Base-by-base conservation (phyloP, 306 rosid species). In the Casuarina cunninghamiana region DNA sequence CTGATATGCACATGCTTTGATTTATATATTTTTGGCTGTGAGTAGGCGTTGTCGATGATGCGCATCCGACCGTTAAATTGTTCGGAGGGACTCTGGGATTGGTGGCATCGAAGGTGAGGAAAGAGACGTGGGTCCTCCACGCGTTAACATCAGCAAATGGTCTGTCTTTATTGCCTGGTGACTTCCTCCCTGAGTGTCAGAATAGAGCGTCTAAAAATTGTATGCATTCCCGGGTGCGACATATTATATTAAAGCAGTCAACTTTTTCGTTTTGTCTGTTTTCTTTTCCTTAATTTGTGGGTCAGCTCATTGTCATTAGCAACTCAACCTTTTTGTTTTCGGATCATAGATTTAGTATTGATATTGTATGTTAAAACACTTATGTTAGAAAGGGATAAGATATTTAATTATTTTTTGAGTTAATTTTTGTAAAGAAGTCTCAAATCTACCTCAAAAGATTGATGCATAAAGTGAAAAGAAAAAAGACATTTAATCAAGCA, bases 101-200 rank as follows among this genome's bases (percentile, higher is more conserved):
- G 63, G 45, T 62, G 12, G 67, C 13, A 62, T 6, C 4, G 66
- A 49, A 54, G 75, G 51, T 68, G 81, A 72, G 72, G 80, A 83
- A 84, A 75, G 86, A 69, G 75, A 71, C 58, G 51, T 66, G 82
- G 55, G 89, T 79, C 83, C 82, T 81, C 89, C 21, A 68, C 87
- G 69, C 79, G 76, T 79, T 78, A 66, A 39, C 11, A 65, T 42
- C 9, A 41, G 13, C n/a, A 5, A 66, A 5, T 16, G 7, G 46
- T 49, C 45, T 3, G 26, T 60, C 72, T 71, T 79, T 79, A 50
- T 72, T 63, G 67, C 55, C 54, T 51, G 71, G 16, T 48, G 62
- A 71, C 44, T n/a, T 60, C 38, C 49, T 45, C 45, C 26, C 2
- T 4, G 16, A 3, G 0, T 17, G 57, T 15, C n/a, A 15, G 57